Base-by-base conservation (phyloP, 169 alveolate species). In the Blepharisma undulans region DNA sequence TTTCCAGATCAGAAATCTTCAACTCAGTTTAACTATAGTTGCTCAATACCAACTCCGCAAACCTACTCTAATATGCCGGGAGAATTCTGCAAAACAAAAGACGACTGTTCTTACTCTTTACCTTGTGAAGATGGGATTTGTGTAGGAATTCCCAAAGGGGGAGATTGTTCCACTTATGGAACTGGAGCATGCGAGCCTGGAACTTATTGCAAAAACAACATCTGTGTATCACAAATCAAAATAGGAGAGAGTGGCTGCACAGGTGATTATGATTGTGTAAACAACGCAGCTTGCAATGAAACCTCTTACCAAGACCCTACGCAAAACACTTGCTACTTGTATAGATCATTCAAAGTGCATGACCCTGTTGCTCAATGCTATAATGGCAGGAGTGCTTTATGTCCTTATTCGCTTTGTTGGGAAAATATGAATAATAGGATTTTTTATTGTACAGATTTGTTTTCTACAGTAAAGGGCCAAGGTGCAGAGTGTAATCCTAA, bases 211-310 rank as follows among this genome's bases (percentile, higher is more conserved):
- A 32, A 29, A 2, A 82, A 82, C 32, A 30, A 60, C 7, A 60
- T 33, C 25, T 86, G 91, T 10, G 48, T 71, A 0, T 59, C 80
- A 25, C 91, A 86, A 72, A 60, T 86, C 22, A 29, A 72, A 60
- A 72, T 29, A 12, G 91, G 91, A 2, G 29, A 32, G 30, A 27
- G 59, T 30, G 91, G 91, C n/a, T 86, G 91, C n/a, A 30, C 2
- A 18, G 12, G 2, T 2, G 91, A 86, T 10, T 22, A 27, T 25
- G 76, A 86, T 7, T 86, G 91, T 29, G 91, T 86, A 1, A 86
- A 86, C 36, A 71, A 86, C 27, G 80, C 91, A 2, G 91, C 72
- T 4, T 86, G 91, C 66, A 27, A 78, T 21, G 16, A 27, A 78
- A 21, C 25, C 30, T 78, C 86, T 4, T 29, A 25, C 29, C 6